These are phyloP conservation scores for Parachlorella kessleri DNA, from an alignment of 139 green algal genomes.

Conservation along the genomic window DNA sequence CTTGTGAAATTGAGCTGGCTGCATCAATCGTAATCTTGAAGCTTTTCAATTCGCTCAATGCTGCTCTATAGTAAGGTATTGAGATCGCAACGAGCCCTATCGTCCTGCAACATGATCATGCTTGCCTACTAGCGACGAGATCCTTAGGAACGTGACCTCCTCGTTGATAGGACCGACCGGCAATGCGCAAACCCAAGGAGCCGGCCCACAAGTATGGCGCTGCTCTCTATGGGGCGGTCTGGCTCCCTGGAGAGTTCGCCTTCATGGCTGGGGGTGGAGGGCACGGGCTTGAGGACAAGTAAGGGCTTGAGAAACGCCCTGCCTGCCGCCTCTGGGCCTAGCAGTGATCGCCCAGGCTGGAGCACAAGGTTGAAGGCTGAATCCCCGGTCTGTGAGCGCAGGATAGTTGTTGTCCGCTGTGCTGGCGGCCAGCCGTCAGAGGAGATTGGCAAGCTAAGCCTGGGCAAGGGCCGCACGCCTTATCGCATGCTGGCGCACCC, in stretches of 20 bases:
- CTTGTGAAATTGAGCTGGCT: too few relatives aligned
- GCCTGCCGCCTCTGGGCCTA: background rate
- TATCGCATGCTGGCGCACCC: slow-evolving; percentile 46
- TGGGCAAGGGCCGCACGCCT: slow-evolving; percentile 32
- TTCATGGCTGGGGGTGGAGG: slow-evolving; percentile 55
- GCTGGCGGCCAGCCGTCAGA: slow-evolving; percentile 24
- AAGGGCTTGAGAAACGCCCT: background rate
- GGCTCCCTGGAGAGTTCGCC: slow-evolving; percentile 36
- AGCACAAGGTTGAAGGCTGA: background rate
- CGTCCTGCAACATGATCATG: too few relatives aligned
- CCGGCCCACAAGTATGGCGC: background rate
- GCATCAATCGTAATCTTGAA: too few relatives aligned
- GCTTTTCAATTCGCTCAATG: too few relatives aligned
- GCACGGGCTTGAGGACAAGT: slow-evolving; percentile 64
- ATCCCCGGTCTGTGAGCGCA: slow-evolving; percentile 8
- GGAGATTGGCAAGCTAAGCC: slow-evolving; percentile 40
- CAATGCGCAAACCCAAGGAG: background rate
- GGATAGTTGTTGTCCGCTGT: slow-evolving; percentile 29
- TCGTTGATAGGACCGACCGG: too few relatives aligned
- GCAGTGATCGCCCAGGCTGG: background rate
- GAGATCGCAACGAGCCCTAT: too few relatives aligned
- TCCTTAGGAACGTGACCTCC: too few relatives aligned
- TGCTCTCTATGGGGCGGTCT: slow-evolving; percentile 40
- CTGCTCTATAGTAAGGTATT: too few relatives aligned
- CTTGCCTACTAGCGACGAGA: too few relatives aligned